phyloP scores from a whole-genome alignment of 805 yeast species.

The Nakazawaea pomicola region DNA sequence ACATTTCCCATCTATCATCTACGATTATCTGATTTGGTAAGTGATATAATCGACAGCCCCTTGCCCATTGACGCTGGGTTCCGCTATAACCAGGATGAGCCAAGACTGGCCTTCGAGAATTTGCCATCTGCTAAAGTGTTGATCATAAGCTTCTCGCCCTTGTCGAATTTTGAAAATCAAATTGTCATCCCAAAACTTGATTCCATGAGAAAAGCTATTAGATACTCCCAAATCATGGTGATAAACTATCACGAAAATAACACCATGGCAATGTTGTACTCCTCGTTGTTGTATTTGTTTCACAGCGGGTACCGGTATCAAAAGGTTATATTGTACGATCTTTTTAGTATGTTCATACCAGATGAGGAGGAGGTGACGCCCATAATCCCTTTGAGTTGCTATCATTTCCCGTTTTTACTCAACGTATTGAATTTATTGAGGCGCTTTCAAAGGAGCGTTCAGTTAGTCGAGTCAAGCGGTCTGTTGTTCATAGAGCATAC shows the following conservation, averaged over 20 bases:
- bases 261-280: too few relatives aligned
- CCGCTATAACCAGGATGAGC: too few relatives aligned
- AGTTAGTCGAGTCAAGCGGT: neutral
- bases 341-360: neutral
- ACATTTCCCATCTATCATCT: neutral
- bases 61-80: constrained; percentile 5
- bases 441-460: neutral
- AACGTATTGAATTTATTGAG: neutral
- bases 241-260: too few relatives aligned
- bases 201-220: too few relatives aligned
- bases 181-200: too few relatives aligned
- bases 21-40: neutral
- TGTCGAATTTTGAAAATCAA: too few relatives aligned
- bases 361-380: neutral
- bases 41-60: constrained; percentile 2
- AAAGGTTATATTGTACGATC: constrained; percentile 1
- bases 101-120: too few relatives aligned
- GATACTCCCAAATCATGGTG: too few relatives aligned
- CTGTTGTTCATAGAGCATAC: too few relatives aligned
- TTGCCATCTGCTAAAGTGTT: constrained; percentile 1
- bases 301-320: neutral
- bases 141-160: neutral
- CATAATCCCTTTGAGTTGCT: neutral
- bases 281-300: neutral
- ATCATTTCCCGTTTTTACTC: neutral